Conservation (phyloP, 2,329 filamentous ascomycete genomes). For the Hypomyces rosellus region DNA sequence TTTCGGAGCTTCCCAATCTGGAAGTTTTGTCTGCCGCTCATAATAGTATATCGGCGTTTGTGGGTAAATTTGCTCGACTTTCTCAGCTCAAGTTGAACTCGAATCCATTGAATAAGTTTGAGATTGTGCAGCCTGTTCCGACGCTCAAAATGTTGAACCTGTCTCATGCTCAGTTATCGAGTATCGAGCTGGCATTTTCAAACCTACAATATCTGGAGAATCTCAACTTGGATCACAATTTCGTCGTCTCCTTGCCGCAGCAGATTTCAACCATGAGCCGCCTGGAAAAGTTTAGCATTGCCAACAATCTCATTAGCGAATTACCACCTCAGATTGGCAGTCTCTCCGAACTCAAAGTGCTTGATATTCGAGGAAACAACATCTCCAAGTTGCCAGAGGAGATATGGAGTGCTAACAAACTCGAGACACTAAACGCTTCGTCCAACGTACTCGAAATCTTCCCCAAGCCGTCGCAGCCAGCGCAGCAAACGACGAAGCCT, state of each 20-base stretch:
- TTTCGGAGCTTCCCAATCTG: conserved; percentile 75
- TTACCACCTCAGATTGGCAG: conserved; percentile 85
- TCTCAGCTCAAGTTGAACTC: conserved; percentile 85
- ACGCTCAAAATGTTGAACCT: conserved; percentile 83
- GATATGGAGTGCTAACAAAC: conserved; percentile 87
- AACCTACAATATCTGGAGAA: conserved; percentile 84
- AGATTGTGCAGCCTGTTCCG: conserved; percentile 68
- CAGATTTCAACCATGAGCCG: conserved; percentile 78
- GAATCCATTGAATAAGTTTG: conserved; percentile 91
- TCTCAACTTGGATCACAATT: conserved; percentile 87
- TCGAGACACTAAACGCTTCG: conserved; percentile 90
- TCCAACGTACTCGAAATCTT: conserved; percentile 90
- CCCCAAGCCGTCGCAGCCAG: conserved; percentile 58
- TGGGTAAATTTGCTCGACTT: conserved; percentile 79
- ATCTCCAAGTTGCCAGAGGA: conserved; percentile 82
- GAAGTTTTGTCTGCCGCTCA: conserved; percentile 88
- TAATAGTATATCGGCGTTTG: conserved; percentile 85
- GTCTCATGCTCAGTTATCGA: conserved; percentile 83
- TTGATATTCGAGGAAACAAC: conserved; percentile 93
- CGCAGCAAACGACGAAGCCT: conserved; percentile 50
- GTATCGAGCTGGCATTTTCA: conserved; percentile 82
- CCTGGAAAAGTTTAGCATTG: conserved; percentile 88
- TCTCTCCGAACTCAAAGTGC: conserved; percentile 71
- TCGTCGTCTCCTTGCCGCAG: conserved; percentile 82
- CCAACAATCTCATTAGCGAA: conserved; percentile 80